Base-by-base conservation (phyloP, 345 rosid genomes). In the Populus davidiana region DNA sequence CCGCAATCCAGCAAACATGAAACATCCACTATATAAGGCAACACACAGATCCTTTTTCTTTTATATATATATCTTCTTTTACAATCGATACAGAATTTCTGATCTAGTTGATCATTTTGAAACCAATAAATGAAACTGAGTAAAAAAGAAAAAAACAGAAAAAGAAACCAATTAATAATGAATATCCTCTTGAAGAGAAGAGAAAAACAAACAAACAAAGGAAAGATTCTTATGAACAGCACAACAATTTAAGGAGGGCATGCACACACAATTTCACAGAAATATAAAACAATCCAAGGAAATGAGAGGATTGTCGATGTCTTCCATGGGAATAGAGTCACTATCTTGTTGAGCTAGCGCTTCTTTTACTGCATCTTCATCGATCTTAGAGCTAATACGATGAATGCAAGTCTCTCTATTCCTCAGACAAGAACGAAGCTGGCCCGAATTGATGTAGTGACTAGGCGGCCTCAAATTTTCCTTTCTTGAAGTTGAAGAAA, bases 251-350 rank as follows among this genome's bases (percentile, higher is more conserved):
- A n/a, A 76, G 63, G 33, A 47, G 7, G 50, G 50, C 31, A 75
- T 64, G 29, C 71, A 16, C 74, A 59, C 79, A 72, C 63, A 66
- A 17, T 36, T 82, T 78, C 86, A 91, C n/a, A 94, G 87, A 81
- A 94, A 94, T 69, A 94, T 92, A 80, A 92, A 94, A 78, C 98
- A 94, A 85, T 94, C 98, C 87, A 94, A 87, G 78, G 97, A 92
- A 74, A 94, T 91, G 29, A 86, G 86, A 77, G 97, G 98, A 70
- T 89, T 92, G 27, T 87, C 88, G 3, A 92, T 73, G 73, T 92
- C 94, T 80, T 92, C 97, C 75, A 85, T 71, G 0, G 77, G 49
- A 69, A 77, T 17, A 27, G 85, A 71, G 61, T 76, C 89, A 5
- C 56, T 47, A 44, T 83, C 85, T 16, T 81, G 65, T 23, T 75